Evolutionary conservation across 225 moss, liverwort and hornwort genomes (phyloP), one percentile per base, ranked within the genome.

Genomic region (Physcomitrium patens): DNA sequence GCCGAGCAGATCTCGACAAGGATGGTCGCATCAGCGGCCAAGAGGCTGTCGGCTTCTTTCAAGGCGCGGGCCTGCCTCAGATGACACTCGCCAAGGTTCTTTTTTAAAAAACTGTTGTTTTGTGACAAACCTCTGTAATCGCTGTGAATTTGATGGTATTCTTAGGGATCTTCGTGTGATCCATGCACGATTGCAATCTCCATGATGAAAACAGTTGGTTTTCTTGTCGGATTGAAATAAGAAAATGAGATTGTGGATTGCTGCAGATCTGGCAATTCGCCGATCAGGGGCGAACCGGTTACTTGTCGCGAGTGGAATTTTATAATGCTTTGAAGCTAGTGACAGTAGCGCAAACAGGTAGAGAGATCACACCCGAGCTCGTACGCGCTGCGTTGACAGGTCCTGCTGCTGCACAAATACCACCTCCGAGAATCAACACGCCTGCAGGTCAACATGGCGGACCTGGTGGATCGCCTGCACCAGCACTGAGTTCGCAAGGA

Each of bases 311-410:
- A 63, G 90, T 79, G 65, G 90, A 95, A 77, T 99, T 99, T 69
- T 95, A 90, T 81, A 95, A 99, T 83, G 99, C 99, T 8, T 79
- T 99, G 77, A 99, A 95, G 86, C 93, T 99, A 60, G 99, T 99
- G 71, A 99, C 99, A 53, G 95, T 99, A 42, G 99, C 95, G 27
- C 99, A 99, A 74, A 83, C 85, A 1, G 99, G 99, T 63, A 82
- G 99, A 79, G 95, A 95, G 57, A 89, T 99, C 62, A 91, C 91
- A 48, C 90, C 91, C n/a, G 99, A 99, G 41, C 85, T 99, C 59
- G 95, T 99, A 57, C 80, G 85, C 63, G 90, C 91, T 31, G 99
- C 95, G 80, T 79, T 99, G 84, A 84, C 93, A 58, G 95, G 95
- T 51, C 99, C 99, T 60, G 93, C 91, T 10, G 93, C 99, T 67